Percentiles rank a stretch among this genome's conserved stretches.
These are phyloP conservation scores for Neurospora tetrasperma DNA, from an alignment of 495 filamentous ascomycete genomes.

Conservation along the genomic window DNA sequence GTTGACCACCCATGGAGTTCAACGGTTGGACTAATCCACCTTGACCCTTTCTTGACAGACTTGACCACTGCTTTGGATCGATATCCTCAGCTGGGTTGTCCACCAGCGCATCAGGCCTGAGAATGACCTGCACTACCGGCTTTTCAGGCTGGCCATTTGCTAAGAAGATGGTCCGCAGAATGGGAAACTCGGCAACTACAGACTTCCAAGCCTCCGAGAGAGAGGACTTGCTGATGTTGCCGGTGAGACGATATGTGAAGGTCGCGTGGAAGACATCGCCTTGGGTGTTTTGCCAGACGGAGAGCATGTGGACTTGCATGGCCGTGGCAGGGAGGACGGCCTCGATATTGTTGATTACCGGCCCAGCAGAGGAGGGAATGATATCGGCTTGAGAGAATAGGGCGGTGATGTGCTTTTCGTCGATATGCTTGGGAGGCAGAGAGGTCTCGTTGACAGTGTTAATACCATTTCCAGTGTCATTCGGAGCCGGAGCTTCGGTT, in stretches of 20 bases:
- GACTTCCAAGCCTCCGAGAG: conserved; percentile 45
- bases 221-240: conserved; percentile 22
- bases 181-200: conserved; percentile 41
- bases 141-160: conserved; percentile 29
- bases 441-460: neutral
- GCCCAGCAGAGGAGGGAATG: neutral
- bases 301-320: conserved; percentile 64
- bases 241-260: conserved; percentile 43
- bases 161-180: conserved; percentile 55
- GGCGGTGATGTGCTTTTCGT: neutral
- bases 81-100: neutral
- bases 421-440: neutral
- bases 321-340: conserved; percentile 51
- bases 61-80: neutral
- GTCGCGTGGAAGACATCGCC: conserved; percentile 52
- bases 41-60: conserved; percentile 2
- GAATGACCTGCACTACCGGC: conserved; percentile 44
- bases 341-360: conserved; percentile 28
- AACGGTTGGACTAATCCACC: conserved; percentile 4
- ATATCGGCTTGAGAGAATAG: neutral
- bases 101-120: neutral
- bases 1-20: conserved; percentile 2
- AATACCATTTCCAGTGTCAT: neutral
- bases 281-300: conserved; percentile 52
- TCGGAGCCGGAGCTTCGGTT: neutral